Conservation (phyloP, 116 monocot genomes). For the Trichopus zeylanicus region DNA sequence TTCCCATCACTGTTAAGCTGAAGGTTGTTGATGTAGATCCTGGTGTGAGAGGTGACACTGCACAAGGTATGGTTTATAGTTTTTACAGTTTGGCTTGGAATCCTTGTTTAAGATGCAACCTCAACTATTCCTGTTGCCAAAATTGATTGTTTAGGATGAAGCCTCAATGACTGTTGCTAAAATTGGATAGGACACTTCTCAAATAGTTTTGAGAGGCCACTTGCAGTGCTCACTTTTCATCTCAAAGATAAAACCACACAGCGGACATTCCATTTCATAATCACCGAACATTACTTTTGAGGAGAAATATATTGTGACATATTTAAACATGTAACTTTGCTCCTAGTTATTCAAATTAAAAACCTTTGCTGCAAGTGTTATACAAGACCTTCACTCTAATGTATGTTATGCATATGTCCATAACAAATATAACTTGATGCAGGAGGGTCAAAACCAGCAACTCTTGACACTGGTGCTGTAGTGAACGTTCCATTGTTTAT, state of each 20-base stretch:
- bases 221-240: too few species aligned
- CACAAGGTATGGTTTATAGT: conserved; percentile 48
- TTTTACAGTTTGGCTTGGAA: not conserved
- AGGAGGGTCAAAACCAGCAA: conserved; percentile 88
- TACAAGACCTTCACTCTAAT: not conserved
- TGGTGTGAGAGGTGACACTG: conserved; percentile 75
- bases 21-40: conserved; percentile 75
- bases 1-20: conserved; percentile 75
- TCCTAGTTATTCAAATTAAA: not conserved
- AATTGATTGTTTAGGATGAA: too few species aligned
- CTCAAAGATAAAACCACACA: too few species aligned
- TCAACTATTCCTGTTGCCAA: not conserved
- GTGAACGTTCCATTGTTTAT: conserved; percentile 89
- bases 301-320: not conserved
- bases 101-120: not conserved
- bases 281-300: not conserved
- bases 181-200: too few species aligned
- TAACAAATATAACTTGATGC: conserved; percentile 2
- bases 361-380: not conserved
- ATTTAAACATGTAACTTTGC: too few species aligned
- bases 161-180: too few species aligned
- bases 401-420: not conserved
- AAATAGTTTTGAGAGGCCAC: too few species aligned
- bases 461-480: conserved; percentile 69
- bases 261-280: not conserved